Conservation (phyloP, 1,139 yeast species). For the Candida pseudoviswanathii region DNA sequence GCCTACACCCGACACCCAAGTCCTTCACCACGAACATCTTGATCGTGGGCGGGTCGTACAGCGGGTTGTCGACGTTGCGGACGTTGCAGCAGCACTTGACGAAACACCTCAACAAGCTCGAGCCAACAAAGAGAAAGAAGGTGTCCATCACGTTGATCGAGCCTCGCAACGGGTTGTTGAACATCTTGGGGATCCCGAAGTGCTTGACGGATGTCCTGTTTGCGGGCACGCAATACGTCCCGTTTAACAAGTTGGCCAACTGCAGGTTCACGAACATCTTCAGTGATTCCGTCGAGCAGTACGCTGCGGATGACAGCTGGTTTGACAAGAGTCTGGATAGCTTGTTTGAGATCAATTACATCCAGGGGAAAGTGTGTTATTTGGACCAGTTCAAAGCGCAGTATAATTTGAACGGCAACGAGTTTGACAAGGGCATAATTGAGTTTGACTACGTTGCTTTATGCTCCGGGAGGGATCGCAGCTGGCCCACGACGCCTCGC, state of each 20-base stretch:
- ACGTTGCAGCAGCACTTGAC: constrained; percentile 27
- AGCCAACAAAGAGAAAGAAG: constrained; percentile 9
- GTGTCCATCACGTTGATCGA: constrained; percentile 48
- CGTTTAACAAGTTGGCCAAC: constrained; percentile 32
- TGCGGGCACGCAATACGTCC: constrained; percentile 46
- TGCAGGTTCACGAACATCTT: constrained; percentile 32
- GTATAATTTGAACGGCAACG: constrained; percentile 19
- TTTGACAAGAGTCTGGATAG: constrained; percentile 1
- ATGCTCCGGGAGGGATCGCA: constrained; percentile 54
- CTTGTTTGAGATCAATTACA: constrained; percentile 25
- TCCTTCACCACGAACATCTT: constrained; percentile 35
- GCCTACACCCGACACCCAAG: not conserved
- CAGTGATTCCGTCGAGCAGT: constrained; percentile 15
- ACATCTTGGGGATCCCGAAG: constrained; percentile 53
- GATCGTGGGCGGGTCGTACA: constrained; percentile 55
- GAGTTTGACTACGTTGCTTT: constrained; percentile 51
- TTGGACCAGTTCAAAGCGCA: constrained; percentile 30
- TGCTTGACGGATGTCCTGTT: constrained; percentile 49
- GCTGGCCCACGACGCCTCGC: constrained; percentile 57
- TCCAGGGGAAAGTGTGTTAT: constrained; percentile 44
- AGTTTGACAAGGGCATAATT: constrained; percentile 22
- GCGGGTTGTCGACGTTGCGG: constrained; percentile 48
- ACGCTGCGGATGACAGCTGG: constrained; percentile 8
- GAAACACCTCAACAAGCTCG: constrained; percentile 11
- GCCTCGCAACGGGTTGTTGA: constrained; percentile 54